A percentile compares a stretch with the other conserved stretches of the same genome.
Evolutionary conservation across 225 moss, liverwort and hornwort species (phyloP).

Genomic region (Physcomitrellopsis africana): DNA sequence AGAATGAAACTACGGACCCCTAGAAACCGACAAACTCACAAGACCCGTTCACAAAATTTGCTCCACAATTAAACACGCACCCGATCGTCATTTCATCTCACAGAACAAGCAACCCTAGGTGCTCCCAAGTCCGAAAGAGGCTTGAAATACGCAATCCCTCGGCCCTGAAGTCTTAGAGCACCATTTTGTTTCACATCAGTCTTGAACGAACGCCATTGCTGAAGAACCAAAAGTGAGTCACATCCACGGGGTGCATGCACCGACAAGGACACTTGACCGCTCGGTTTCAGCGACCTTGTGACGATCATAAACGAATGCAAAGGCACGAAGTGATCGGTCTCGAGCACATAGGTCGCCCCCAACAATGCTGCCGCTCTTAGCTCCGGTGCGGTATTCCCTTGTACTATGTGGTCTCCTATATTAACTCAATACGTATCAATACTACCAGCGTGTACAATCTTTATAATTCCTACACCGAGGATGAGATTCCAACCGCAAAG

Average conservation of each 20-base stretch:
- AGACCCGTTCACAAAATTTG: background rate
- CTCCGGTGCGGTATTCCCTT: background rate
- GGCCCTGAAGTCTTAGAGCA: background rate
- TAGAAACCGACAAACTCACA: background rate
- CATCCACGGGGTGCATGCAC: background rate
- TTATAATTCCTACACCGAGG: too few species aligned
- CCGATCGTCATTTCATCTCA: background rate
- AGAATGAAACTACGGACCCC: background rate
- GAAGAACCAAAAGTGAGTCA: background rate
- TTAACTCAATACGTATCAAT: background rate
- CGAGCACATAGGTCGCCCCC: background rate
- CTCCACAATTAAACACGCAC: background rate
- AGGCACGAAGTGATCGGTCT: background rate
- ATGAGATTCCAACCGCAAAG: slow-evolving; percentile 9
- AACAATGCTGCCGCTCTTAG: background rate
- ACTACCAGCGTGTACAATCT: background rate
- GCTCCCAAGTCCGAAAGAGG: background rate
- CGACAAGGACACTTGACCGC: background rate
- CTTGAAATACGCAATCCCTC: background rate
- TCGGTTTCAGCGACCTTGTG: background rate
- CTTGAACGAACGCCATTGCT: background rate
- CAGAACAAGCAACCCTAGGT: background rate
- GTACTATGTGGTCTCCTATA: background rate
- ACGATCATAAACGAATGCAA: background rate
- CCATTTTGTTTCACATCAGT: background rate